phyloP scores from a whole-genome alignment of 2,329 filamentous ascomycete genomes.

The Amauroascus niger region DNA sequence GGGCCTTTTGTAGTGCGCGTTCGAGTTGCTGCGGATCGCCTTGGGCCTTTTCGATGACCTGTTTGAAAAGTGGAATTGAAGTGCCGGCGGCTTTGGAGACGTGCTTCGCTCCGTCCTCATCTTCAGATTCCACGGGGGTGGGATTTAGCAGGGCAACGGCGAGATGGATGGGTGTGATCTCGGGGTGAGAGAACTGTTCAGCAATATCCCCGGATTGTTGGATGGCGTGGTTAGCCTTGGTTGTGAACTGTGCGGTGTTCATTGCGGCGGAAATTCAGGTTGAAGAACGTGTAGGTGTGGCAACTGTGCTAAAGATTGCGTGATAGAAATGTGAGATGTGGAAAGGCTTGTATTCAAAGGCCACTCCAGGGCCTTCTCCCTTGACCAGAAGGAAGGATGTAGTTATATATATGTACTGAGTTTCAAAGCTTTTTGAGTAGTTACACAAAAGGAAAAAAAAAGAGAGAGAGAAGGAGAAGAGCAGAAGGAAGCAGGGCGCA shows the following conservation, averaged over 20 bases:
- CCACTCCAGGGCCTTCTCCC: too few relatives aligned
- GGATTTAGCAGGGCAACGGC: conserved; percentile 50
- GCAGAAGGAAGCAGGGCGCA: not conserved
- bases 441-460: not conserved
- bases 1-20: conserved; percentile 76
- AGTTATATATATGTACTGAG: too few relatives aligned
- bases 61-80: conserved; percentile 71
- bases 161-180: conserved; percentile 82
- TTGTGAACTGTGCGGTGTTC: conserved; percentile 64
- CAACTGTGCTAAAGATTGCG: not conserved
- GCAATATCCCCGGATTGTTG: conserved; percentile 80
- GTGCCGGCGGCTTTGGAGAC: conserved; percentile 51
- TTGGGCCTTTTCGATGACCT: conserved; percentile 87
- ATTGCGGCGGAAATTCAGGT: conserved; percentile 22
- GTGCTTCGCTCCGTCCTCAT: conserved; percentile 61
- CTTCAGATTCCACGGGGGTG: conserved; percentile 53
- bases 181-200: conserved; percentile 81
- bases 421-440: too few relatives aligned
- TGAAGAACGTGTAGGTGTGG: too few relatives aligned
- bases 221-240: conserved; percentile 81
- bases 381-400: not conserved
- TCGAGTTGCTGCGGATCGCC: conserved; percentile 86
- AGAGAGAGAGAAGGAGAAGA: not conserved
- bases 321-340: not conserved
- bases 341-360: not conserved